A percentile compares a stretch with the other conserved stretches of the same genome.
These are phyloP conservation scores for Colletotrichum filicis DNA, from an alignment of 2,329 filamentous ascomycete genomes.

Conservation along the genomic window DNA sequence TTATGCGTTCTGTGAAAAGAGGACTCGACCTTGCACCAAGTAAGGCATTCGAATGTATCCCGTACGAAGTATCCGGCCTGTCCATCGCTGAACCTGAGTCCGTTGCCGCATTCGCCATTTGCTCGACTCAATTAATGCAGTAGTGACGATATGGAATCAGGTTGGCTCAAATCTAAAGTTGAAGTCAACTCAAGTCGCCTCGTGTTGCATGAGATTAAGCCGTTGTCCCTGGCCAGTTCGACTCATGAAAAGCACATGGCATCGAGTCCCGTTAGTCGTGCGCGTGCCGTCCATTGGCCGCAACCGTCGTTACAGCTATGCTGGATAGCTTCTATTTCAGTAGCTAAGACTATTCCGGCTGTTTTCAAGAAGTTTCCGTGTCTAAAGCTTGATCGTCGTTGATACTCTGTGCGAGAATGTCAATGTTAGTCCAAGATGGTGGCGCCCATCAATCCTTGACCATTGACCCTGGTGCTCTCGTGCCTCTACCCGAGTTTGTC, in stretches of 20 bases:
- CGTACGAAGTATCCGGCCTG: no score
- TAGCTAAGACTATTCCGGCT: slow-evolving; percentile 2
- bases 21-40: neutral
- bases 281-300: neutral
- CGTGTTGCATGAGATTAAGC: slow-evolving; percentile 16
- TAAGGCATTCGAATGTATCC: no score
- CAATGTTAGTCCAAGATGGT: neutral
- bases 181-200: slow-evolving; percentile 26
- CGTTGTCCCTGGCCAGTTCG: slow-evolving; percentile 9
- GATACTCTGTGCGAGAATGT: neutral
- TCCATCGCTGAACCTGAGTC: no score
- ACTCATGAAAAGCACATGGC: slow-evolving; percentile 14
- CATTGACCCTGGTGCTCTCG: neutral
- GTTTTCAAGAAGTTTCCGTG: slow-evolving; percentile 29
- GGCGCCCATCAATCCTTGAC: slow-evolving; percentile 4
- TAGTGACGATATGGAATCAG: neutral
- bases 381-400: neutral
- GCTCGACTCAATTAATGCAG: neutral
- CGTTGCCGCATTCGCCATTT: neutral
- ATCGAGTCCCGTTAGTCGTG: slow-evolving; percentile 11
- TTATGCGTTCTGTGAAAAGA: slow-evolving; percentile 17
- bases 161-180: neutral
- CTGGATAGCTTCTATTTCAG: neutral
- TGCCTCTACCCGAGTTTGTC: neutral
- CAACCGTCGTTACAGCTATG: neutral